A percentile compares a stretch with the other conserved stretches of the same genome.
phyloP scores from a whole-genome alignment of 495 filamentous ascomycete genomes.

The Penicillium dipodomyicola region DNA sequence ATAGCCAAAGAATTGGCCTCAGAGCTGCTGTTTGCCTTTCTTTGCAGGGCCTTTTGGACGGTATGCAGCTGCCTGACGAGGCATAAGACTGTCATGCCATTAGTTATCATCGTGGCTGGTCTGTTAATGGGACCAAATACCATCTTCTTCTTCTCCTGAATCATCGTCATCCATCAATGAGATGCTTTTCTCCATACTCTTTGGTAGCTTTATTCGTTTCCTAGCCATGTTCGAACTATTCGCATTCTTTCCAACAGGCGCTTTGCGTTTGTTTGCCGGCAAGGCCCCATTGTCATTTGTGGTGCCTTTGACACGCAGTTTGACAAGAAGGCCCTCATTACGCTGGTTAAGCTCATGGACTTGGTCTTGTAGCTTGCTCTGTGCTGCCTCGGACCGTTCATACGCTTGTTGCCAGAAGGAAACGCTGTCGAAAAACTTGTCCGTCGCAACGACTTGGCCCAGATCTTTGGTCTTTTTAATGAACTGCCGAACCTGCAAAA shows the following conservation, averaged over 20 bases:
- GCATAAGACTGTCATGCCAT: conserved; percentile 12
- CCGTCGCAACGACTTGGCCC: conserved; percentile 12
- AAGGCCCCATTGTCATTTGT: conserved; percentile 2
- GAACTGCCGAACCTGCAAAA: conserved; percentile 35
- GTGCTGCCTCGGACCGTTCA: conserved; percentile 43
- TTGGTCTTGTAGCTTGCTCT: conserved; percentile 42
- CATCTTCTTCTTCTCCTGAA: not conserved
- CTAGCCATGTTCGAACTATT: conserved; percentile 3
- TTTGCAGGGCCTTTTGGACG: conserved; percentile 36
- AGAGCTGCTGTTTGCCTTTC: conserved; percentile 17
- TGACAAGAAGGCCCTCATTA: conserved; percentile 27
- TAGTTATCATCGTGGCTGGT: conserved; percentile 10
- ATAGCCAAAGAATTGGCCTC: conserved; percentile 18
- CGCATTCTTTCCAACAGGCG: conserved; percentile 6
- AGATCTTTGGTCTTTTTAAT: conserved; percentile 28
- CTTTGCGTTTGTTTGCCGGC: conserved; percentile 30
- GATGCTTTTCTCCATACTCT: conserved; percentile 14
- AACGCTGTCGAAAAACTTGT: conserved; percentile 47
- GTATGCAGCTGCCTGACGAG: conserved; percentile 37
- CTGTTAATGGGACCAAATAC: not conserved
- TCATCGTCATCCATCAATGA: not conserved
- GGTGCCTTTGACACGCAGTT: conserved; percentile 15
- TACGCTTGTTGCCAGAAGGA: conserved; percentile 53
- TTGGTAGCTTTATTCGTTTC: conserved; percentile 29
- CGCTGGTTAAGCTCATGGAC: conserved; percentile 43